Percentiles rank a stretch among this genome's conserved stretches.
These are phyloP conservation scores for Leucaena leucocephala DNA, from an alignment of 306 rosid genomes.

Conservation along the genomic window DNA sequence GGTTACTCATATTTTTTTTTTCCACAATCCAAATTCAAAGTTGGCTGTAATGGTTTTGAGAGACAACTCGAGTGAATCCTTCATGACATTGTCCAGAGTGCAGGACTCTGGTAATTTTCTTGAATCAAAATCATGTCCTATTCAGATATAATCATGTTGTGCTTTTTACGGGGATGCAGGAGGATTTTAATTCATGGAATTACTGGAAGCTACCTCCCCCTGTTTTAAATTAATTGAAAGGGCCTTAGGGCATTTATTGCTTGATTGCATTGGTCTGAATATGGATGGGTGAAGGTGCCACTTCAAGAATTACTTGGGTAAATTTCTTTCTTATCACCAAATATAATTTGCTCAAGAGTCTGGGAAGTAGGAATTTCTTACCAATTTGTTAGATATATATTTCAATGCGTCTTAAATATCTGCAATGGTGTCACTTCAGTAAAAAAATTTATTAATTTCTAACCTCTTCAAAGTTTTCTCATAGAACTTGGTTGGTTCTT, in stretches of 20 bases:
- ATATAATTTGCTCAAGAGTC: background rate
- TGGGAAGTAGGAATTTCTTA: background rate
- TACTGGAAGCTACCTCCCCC: slow-evolving; percentile 83
- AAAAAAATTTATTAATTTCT: background rate
- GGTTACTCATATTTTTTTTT: slow-evolving; percentile 9
- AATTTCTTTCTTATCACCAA: slow-evolving; percentile 31
- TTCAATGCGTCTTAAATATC: background rate
- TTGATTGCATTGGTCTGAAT: slow-evolving; percentile 32
- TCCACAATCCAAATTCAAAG: slow-evolving; percentile 31
- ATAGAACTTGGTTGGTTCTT: background rate
- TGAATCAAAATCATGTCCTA: background rate
- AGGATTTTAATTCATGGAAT: slow-evolving; percentile 95
- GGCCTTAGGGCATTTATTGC: slow-evolving; percentile 23
- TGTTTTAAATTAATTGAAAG: slow-evolving; percentile 47
- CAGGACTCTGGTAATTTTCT: slow-evolving; percentile 1
- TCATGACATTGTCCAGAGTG: slow-evolving; percentile 5
- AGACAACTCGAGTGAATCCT: background rate
- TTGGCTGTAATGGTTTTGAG: slow-evolving; percentile 20
- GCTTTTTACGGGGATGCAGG: slow-evolving; percentile 50
- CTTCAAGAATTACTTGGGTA: slow-evolving; percentile 46
- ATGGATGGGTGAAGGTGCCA: slow-evolving; percentile 34
- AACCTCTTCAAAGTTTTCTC: background rate
- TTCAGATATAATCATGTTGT: background rate
- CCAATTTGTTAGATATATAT: slow-evolving; percentile 4
- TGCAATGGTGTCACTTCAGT: background rate